Conservation (phyloP, 306 rosid genomes). For the Pyrus betulifolia region DNA sequence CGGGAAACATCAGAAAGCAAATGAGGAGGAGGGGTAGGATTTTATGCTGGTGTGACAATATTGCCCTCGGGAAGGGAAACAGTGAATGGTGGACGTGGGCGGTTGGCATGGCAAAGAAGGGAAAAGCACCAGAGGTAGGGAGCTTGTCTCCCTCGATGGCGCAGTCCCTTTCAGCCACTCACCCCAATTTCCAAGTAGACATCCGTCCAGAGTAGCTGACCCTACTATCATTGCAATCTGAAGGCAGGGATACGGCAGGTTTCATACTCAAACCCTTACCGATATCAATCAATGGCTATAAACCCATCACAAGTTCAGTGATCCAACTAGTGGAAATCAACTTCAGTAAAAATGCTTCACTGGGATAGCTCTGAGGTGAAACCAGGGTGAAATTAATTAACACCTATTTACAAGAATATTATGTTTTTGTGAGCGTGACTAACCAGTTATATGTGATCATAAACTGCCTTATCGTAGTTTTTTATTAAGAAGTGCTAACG, state of each 20-base stretch:
- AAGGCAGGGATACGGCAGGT: conserved; percentile 16
- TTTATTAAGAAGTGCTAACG: not conserved
- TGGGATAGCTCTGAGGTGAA: not conserved
- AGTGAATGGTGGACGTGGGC: not conserved
- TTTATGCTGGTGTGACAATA: not conserved
- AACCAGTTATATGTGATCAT: too few relatives aligned
- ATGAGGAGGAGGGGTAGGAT: not conserved
- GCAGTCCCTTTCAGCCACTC: conserved; percentile 25
- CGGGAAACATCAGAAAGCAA: too few relatives aligned
- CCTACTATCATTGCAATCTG: conserved; percentile 18
- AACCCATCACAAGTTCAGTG: not conserved
- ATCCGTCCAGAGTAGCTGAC: not conserved
- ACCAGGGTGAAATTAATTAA: too few relatives aligned
- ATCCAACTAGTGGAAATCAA: too few relatives aligned
- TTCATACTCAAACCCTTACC: not conserved
- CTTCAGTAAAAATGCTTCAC: too few relatives aligned
- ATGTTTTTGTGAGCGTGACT: too few relatives aligned
- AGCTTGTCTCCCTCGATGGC: conserved; percentile 38
- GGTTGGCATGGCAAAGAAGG: not conserved
- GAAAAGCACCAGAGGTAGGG: not conserved
- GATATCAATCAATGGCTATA: conserved; percentile 23
- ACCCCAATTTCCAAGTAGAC: conserved; percentile 35
- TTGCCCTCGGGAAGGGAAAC: not conserved
- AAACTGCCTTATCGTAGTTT: too few relatives aligned
- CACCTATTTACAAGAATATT: too few relatives aligned